These are phyloP conservation scores for Suillus discolor DNA, from an alignment of 768 basidiomycete genomes.

Conservation along the genomic window DNA sequence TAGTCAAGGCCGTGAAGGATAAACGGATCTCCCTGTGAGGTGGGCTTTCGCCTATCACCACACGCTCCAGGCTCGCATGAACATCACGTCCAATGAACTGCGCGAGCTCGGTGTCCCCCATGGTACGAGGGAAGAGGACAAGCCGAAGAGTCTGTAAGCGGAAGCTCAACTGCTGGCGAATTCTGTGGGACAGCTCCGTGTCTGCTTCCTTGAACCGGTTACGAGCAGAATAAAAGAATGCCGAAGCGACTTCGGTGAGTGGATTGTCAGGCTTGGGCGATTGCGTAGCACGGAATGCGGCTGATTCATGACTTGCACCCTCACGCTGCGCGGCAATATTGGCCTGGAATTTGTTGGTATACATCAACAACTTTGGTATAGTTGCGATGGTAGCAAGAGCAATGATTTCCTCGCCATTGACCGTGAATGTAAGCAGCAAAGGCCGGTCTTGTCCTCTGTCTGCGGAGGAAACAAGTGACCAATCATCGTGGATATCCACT, in stretches of 20 bases:
- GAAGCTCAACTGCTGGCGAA: slow-evolving; percentile 77
- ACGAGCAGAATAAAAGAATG: slow-evolving; percentile 77
- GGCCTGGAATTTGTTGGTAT: slow-evolving; percentile 71
- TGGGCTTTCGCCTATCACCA: slow-evolving; percentile 51
- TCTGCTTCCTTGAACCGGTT: slow-evolving; percentile 72
- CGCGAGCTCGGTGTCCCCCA: slow-evolving; percentile 77
- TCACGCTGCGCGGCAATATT: slow-evolving; percentile 74
- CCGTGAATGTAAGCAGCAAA: slow-evolving; percentile 73
- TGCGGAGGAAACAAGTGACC: slow-evolving; percentile 55
- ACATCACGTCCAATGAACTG: slow-evolving; percentile 72
- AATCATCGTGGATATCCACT: slow-evolving; percentile 79
- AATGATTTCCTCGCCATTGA: slow-evolving; percentile 68
- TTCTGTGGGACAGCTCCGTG: slow-evolving; percentile 55
- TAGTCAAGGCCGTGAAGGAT: slow-evolving; percentile 75
- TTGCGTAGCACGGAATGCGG: slow-evolving; percentile 73
- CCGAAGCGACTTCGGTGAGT: slow-evolving; percentile 82
- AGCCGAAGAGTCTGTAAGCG: slow-evolving; percentile 65
- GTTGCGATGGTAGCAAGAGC: slow-evolving; percentile 73
- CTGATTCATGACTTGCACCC: slow-evolving; percentile 79
- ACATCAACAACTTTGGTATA: slow-evolving; percentile 74
- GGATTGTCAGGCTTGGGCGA: slow-evolving; percentile 77
- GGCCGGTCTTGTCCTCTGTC: slow-evolving; percentile 47
- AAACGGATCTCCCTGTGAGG: slow-evolving; percentile 67
- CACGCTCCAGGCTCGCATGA: slow-evolving; percentile 68
- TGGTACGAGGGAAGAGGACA: slow-evolving; percentile 77